phyloP scores from a whole-genome alignment of 306 rosid species.

The Cicer bijugum region DNA sequence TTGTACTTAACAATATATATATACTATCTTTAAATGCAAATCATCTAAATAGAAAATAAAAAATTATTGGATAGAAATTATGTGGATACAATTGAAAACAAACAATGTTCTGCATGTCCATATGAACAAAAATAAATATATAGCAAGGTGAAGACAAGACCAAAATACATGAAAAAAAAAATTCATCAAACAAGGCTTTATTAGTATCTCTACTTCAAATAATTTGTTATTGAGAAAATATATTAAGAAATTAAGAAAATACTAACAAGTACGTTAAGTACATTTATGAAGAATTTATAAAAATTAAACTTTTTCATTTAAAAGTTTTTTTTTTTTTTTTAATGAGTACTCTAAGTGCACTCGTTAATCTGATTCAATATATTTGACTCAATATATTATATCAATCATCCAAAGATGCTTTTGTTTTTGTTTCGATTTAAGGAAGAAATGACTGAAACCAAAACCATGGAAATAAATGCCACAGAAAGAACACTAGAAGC shows the following conservation, averaged over 20 bases:
- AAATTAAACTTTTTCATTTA: no score
- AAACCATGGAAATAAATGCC: slow-evolving; percentile 45
- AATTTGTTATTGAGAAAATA: slow-evolving; percentile 9
- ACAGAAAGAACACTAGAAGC: slow-evolving; percentile 46
- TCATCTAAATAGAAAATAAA: not conserved
- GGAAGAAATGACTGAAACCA: slow-evolving; percentile 58
- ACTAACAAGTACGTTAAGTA: no score
- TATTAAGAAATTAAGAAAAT: no score
- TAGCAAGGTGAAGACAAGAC: not conserved
- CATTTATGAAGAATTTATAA: no score
- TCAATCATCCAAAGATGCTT: slow-evolving; percentile 35
- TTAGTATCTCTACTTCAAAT: not conserved
- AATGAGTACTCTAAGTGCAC: no score
- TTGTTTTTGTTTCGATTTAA: slow-evolving; percentile 40
- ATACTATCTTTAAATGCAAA: not conserved
- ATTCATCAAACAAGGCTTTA: not conserved
- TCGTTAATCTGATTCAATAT: no score
- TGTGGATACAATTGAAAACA: not conserved
- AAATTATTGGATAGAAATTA: slow-evolving; percentile 13
- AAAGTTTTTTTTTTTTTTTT: no score
- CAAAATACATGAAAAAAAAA: slow-evolving; percentile 12
- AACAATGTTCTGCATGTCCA: not conserved
- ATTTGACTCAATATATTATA: not conserved
- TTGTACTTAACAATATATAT: not conserved
- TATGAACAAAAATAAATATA: not conserved